These are phyloP conservation scores for Rhodotorula mucilaginosa DNA, from an alignment of 1,284 basidiomycete genomes.

Conservation along the genomic window DNA sequence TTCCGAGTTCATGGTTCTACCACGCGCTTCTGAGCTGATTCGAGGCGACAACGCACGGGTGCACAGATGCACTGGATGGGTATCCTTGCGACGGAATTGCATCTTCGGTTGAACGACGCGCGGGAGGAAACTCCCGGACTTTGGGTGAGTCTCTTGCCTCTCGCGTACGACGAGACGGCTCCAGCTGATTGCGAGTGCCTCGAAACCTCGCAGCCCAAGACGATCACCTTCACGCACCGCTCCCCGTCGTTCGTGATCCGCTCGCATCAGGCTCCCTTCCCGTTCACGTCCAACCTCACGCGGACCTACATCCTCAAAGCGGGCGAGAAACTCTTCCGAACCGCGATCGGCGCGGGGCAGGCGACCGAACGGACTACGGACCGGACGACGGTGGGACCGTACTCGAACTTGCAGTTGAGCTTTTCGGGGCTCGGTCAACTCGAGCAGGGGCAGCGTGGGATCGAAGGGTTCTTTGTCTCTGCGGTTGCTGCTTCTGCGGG, in stretches of 20 bases:
- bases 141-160: slow-evolving; percentile 53
- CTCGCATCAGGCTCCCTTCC: slow-evolving; percentile 46
- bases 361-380: not conserved
- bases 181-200: no score
- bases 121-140: slow-evolving; percentile 68
- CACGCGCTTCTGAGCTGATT: not conserved
- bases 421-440: slow-evolving; percentile 79
- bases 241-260: slow-evolving; percentile 49
- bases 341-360: slow-evolving; percentile 61
- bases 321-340: slow-evolving; percentile 75
- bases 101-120: slow-evolving; percentile 77
- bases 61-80: slow-evolving; percentile 74
- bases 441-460: slow-evolving; percentile 78
- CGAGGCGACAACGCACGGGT: no score
- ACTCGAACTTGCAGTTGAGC: slow-evolving; percentile 70
- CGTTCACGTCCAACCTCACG: slow-evolving; percentile 43
- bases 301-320: slow-evolving; percentile 62
- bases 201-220: slow-evolving; percentile 64
- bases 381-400: slow-evolving; percentile 44
- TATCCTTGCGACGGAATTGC: slow-evolving; percentile 84
- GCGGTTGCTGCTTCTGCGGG: slow-evolving; percentile 44
- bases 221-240: slow-evolving; percentile 71
- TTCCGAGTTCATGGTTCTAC: not conserved
- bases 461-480: slow-evolving; percentile 73
- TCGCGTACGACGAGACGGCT: no score